These are phyloP conservation scores for Suillus subalutaceus DNA, from an alignment of 768 basidiomycete species.

Conservation along the genomic window DNA sequence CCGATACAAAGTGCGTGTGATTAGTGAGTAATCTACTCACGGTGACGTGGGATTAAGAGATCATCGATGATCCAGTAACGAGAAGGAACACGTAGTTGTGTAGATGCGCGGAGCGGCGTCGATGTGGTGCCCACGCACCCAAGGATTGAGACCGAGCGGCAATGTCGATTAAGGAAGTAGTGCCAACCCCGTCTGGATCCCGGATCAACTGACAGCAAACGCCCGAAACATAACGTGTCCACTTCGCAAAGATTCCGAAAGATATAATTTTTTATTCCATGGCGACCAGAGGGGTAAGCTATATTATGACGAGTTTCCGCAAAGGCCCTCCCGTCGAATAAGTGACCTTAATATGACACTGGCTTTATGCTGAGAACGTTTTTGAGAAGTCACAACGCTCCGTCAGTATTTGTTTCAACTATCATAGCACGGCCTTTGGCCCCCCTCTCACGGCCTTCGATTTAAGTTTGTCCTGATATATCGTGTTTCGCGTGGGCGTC, in stretches of 20 bases:
- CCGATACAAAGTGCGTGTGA: constrained; percentile 3
- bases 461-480: neutral
- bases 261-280: neutral
- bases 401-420: neutral
- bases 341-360: neutral
- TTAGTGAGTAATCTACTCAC: neutral
- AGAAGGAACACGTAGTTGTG: neutral
- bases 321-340: neutral
- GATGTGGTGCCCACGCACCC: neutral
- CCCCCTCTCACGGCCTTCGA: neutral
- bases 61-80: neutral
- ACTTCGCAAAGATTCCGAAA: neutral
- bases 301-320: neutral
- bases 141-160: neutral
- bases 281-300: neutral
- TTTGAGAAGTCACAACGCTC: neutral
- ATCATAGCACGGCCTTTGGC: neutral
- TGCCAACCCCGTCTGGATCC: constrained; percentile 1
- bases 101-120: neutral
- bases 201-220: neutral
- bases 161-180: neutral
- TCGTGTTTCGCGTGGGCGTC: neutral
- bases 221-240: neutral
- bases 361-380: neutral
- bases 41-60: neutral